These are phyloP conservation scores for Arabidopsis thaliana DNA, from an alignment of 345 rosid genomes.

Conservation along the genomic window DNA sequence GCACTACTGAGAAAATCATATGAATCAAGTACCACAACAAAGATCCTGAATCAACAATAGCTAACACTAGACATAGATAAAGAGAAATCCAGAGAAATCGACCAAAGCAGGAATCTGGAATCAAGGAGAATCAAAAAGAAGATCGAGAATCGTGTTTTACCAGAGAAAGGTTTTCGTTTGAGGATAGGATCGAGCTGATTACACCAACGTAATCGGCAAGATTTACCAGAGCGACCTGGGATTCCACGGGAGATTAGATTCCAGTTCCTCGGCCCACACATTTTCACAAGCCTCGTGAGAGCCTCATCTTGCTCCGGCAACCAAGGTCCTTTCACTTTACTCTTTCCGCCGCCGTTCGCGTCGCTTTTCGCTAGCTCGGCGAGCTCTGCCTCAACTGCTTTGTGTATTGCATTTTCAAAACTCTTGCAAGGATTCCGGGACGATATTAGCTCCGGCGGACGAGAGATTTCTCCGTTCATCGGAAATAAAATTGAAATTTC, in stretches of 20 bases:
- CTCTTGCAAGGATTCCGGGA: background rate
- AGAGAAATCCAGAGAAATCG: background rate
- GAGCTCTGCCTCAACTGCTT: slow-evolving; percentile 36
- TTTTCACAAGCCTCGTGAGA: slow-evolving; percentile 58
- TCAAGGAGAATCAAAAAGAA: background rate
- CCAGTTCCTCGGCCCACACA: slow-evolving; percentile 76
- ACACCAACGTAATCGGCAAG: slow-evolving; percentile 84
- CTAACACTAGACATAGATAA: background rate
- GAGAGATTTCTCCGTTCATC: slow-evolving; percentile 14
- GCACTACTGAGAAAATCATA: too few species aligned
- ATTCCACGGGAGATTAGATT: slow-evolving; percentile 72
- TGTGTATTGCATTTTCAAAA: background rate
- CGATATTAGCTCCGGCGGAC: background rate
- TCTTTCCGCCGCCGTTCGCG: slow-evolving; percentile 37
- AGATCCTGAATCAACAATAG: background rate
- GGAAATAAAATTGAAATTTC: slow-evolving; percentile 10
- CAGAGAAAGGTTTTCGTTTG: slow-evolving; percentile 75
- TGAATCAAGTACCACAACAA: background rate
- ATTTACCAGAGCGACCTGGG: slow-evolving; percentile 81
- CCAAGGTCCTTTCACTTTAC: slow-evolving; percentile 69
- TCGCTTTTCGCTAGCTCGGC: slow-evolving; percentile 20
- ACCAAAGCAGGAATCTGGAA: background rate
- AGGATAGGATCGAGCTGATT: slow-evolving; percentile 80
- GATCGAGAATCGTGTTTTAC: slow-evolving; percentile 32
- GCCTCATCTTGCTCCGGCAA: slow-evolving; percentile 71